Conservation (phyloP, 495 filamentous ascomycete genomes). For the Aspergillus cavernicola region DNA sequence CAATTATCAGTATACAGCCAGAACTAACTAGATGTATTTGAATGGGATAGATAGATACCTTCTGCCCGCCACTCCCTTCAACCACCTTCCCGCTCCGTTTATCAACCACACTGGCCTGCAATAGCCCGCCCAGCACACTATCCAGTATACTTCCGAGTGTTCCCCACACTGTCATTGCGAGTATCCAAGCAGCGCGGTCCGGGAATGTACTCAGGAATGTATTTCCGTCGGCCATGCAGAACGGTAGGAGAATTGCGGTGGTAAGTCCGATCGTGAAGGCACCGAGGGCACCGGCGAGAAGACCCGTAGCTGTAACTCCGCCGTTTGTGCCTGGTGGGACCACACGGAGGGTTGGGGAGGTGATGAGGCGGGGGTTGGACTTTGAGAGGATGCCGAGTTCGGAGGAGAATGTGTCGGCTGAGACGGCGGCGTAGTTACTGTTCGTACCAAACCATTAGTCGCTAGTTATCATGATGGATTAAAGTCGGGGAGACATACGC, state of each 20-base stretch:
- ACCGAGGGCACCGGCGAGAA: constrained; percentile 70
- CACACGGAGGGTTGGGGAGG: constrained; percentile 64
- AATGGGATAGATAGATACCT: constrained; percentile 50
- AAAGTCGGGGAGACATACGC: constrained; percentile 26
- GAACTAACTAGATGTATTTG: too few relatives aligned
- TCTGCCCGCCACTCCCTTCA: constrained; percentile 78
- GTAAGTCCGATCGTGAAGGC: constrained; percentile 67
- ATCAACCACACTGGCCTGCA: constrained; percentile 87
- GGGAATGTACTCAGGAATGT: constrained; percentile 38
- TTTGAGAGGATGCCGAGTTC: constrained; percentile 89
- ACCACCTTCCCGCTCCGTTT: constrained; percentile 78
- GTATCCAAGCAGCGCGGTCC: constrained; percentile 52
- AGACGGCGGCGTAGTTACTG: constrained; percentile 82
- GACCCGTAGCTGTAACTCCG: constrained; percentile 71
- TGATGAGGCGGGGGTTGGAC: constrained; percentile 77
- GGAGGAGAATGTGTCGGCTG: constrained; percentile 91
- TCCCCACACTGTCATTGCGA: constrained; percentile 66
- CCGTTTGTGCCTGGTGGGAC: constrained; percentile 93
- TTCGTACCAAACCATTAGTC: too few relatives aligned
- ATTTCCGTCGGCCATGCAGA: constrained; percentile 52
- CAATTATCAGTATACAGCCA: not conserved
- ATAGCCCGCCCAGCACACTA: constrained; percentile 76
- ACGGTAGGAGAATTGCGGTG: constrained; percentile 63
- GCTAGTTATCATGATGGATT: too few relatives aligned
- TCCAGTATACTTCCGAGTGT: constrained; percentile 78